Evolutionary conservation across 495 filamentous ascomycete species (phyloP), one percentile per base, ranked within the genome.

Genomic region (Daldinia childiae): DNA sequence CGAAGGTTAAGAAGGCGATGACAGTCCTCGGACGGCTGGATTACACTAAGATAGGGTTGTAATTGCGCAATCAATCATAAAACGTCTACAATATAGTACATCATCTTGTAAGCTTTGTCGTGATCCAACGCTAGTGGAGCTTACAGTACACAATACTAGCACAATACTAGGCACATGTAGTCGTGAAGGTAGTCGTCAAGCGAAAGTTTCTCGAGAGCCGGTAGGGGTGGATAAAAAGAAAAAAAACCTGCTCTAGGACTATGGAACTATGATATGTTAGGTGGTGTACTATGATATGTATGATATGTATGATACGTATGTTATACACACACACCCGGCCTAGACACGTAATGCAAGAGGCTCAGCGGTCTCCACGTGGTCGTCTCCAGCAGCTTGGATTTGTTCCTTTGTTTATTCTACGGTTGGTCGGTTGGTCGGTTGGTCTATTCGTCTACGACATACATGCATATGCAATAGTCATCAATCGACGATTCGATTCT

Each of bases 341-440:
- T 17, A 54, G 24, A 60, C 58, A 58, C 63, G 63, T 66, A 66
- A 66, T 59, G 6, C 9, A 26, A 27, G 63, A 66, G 63, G 63
- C 63, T 66, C 63, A 66, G 63, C 54, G 30, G 21, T 14, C 19
- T 54, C 52, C 63, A 66, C 63, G 63, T 66, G 63, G 63, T 15
- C 21, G 30, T 36, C 30, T 29, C 29, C 45, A 15, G 19, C 21
- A 38, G 54, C 24, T 51, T 51, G 55, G 54, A 58, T 58, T 66
- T 58, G 41, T 58, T 1, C 34, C 55, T 39, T 54, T 54, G 5
- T 30, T 52, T 9, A 17, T 21, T 24, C 27, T 54, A 29, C 50
- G 11, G 11, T 54, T 30, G 11, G 19, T 51, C 45, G n/a, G n/a
- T n/a, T n/a, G n/a, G n/a, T n/a, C 50, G 11, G 11, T 54, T 30